phyloP scores from a whole-genome alignment of 1,139 yeast species.

The Magnusiomyces tetraspermus region DNA sequence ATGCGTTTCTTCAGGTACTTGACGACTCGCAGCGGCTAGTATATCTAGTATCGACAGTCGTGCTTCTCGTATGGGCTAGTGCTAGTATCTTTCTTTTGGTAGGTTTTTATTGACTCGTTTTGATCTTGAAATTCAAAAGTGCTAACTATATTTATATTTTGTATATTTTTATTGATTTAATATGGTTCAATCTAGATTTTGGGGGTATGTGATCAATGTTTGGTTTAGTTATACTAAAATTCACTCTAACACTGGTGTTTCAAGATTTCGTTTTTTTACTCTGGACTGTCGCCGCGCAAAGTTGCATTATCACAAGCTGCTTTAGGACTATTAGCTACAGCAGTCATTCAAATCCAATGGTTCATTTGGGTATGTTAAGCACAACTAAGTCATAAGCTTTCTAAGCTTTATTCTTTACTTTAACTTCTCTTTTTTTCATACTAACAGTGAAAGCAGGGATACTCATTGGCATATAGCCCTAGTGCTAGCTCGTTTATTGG shows the following conservation, averaged over 20 bases:
- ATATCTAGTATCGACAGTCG: too few relatives aligned
- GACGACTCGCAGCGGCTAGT: too few relatives aligned
- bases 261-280: slow-evolving; percentile 43
- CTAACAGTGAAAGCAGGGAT: too few relatives aligned
- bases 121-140: too few relatives aligned
- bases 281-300: slow-evolving; percentile 50
- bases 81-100: slow-evolving; percentile 11
- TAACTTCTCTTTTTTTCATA: not conserved
- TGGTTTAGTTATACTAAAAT: not conserved
- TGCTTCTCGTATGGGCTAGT: slow-evolving; percentile 12
- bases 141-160: not conserved
- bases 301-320: slow-evolving; percentile 49
- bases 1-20: too few relatives aligned
- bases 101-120: too few relatives aligned
- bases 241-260: too few relatives aligned
- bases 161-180: not conserved
- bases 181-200: too few relatives aligned
- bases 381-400: too few relatives aligned
- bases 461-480: slow-evolving; percentile 41
- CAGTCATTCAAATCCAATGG: slow-evolving; percentile 46
- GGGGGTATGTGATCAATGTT: not conserved
- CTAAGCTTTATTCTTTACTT: slow-evolving; percentile 24
- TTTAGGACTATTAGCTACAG: slow-evolving; percentile 38
- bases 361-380: slow-evolving; percentile 28
- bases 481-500: slow-evolving; percentile 41